Base-by-base conservation (phyloP, 768 basidiomycete species). In the Tulasnella sp. region DNA sequence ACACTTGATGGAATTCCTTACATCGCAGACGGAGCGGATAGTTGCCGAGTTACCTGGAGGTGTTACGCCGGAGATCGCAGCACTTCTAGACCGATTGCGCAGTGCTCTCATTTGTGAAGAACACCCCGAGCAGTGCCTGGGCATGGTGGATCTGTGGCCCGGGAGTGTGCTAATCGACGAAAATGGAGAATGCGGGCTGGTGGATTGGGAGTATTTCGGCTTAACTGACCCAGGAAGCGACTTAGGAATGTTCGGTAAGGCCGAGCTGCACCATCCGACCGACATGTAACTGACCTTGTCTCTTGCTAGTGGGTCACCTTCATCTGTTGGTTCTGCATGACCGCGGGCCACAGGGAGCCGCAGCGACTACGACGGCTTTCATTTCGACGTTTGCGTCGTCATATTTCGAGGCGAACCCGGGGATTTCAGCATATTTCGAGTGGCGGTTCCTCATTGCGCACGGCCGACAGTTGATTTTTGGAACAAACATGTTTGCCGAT, bases 181-280 rank as follows among this genome's bases (percentile, higher is more conserved):
- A 1, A 46, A 44, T 15, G 73, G 73, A 46, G 51, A 74, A 26
- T 48, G 39, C 35, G 73, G 73, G 16, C 73, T 74, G 9, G 35
- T 74, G 9, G 73, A 74, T 74, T 74, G 73, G 73, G 73, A 74
- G 16, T 29, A 57, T 37, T 74, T 74, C 20, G 73, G 73, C 20
- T 11, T 74, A 20, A 26, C 73, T 18, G 35, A 37, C 44, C 44
- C 73, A 4, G 51, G 73, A 37, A 44, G 5, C 13, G 73, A 74
- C 23, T 46, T 74, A n/a, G 51, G 73, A 11, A 26, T 44, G n/a
- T 55, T 46, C 55, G 46, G 73, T 74, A 48, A 73, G 40, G 35
- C 55, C 23, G 15, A 9, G 20, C 46, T 29, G n/a, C 46, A 1
- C 10, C n/a, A 9, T 37, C 23, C 44, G 26, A 15, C 26, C 2